A percentile compares a stretch with the other conserved stretches of the same genome.
phyloP scores from a whole-genome alignment of 306 rosid species.

The Cucumis sativus region DNA sequence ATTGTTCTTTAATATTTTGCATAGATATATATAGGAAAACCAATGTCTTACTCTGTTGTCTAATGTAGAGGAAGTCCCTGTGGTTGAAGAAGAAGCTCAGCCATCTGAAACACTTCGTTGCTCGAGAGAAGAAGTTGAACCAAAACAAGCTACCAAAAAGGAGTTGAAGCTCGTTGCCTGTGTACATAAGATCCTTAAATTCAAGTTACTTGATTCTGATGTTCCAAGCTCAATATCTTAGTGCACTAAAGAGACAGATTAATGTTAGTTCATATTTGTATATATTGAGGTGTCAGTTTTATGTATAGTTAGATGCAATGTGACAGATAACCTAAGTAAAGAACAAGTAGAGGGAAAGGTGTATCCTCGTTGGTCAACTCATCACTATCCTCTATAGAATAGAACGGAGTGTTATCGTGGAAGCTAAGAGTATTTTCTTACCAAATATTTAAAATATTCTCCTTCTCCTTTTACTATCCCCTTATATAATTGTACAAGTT shows the following conservation, averaged over 20 bases:
- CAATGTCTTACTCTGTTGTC: slow-evolving; percentile 1
- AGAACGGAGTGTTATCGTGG: no score
- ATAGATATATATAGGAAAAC: neutral
- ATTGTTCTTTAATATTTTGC: neutral
- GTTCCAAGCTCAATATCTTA: slow-evolving; percentile 14
- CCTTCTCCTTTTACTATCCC: no score
- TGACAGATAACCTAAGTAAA: no score
- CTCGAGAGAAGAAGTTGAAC: slow-evolving; percentile 47
- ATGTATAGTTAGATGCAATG: no score
- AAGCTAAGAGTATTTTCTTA: no score
- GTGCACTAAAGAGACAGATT: neutral
- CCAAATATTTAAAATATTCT: no score
- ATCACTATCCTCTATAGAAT: no score
- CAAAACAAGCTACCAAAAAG: slow-evolving; percentile 39
- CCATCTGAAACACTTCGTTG: slow-evolving; percentile 53
- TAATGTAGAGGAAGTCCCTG: slow-evolving; percentile 33
- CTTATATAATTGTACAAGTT: no score
- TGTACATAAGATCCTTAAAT: slow-evolving; percentile 52
- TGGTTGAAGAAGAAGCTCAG: slow-evolving; percentile 53
- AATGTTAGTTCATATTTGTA: neutral
- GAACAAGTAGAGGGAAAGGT: no score
- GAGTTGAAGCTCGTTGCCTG: slow-evolving; percentile 45
- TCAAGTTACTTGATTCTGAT: slow-evolving; percentile 40
- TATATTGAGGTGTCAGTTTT: neutral
- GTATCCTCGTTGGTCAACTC: no score